Conservation (phyloP, 306 rosid genomes). For the Begonia peltatifolia region DNA sequence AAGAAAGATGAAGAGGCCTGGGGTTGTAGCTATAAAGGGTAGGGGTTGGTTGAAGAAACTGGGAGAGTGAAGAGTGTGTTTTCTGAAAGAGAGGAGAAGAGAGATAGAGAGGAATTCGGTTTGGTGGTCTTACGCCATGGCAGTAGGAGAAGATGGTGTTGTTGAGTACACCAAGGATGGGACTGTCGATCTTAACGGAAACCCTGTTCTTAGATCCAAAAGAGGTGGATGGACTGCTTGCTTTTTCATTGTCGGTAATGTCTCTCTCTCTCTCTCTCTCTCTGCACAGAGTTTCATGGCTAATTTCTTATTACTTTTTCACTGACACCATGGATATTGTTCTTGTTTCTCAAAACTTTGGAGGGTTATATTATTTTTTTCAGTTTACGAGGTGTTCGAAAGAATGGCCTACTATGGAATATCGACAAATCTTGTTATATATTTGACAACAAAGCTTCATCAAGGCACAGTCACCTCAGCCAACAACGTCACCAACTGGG, state of each 20-base stretch:
- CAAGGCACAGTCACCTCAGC: constrained; percentile 30
- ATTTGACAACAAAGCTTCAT: constrained; percentile 29
- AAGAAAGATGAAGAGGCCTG: too few relatives aligned
- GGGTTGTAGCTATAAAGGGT: too few relatives aligned
- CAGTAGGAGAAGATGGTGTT: constrained; percentile 26
- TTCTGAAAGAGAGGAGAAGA: too few relatives aligned
- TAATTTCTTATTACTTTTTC: not conserved
- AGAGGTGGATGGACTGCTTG: constrained; percentile 89
- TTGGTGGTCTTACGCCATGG: constrained; percentile 10
- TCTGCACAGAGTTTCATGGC: too few relatives aligned
- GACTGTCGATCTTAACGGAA: constrained; percentile 70
- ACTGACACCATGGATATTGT: not conserved
- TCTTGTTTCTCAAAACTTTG: not conserved
- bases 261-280: constrained; percentile 5
- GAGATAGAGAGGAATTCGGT: too few relatives aligned
- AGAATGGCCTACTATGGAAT: constrained; percentile 53
- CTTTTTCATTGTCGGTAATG: constrained; percentile 60
- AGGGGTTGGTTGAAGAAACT: too few relatives aligned
- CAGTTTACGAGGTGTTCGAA: constrained; percentile 43
- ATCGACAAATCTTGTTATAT: constrained; percentile 24
- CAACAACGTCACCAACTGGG: constrained; percentile 46
- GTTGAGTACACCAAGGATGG: constrained; percentile 61
- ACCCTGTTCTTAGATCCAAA: constrained; percentile 55
- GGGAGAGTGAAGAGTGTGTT: too few relatives aligned
- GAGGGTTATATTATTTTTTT: not conserved